A percentile compares a stretch with the other conserved stretches of the same genome.
phyloP scores from a whole-genome alignment of 1,284 basidiomycete species.

The Irpex rosettiformis region DNA sequence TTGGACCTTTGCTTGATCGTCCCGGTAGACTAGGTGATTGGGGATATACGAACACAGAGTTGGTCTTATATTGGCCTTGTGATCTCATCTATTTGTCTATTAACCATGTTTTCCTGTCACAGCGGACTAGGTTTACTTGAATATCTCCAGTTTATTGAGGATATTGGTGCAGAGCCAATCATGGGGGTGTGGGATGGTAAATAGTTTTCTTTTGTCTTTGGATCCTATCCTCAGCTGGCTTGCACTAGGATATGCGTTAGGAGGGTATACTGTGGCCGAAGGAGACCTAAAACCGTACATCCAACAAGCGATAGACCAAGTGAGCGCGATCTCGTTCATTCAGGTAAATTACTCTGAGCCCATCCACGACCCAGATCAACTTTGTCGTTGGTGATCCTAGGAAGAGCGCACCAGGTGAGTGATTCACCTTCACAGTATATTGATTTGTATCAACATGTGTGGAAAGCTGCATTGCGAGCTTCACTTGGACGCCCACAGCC shows the following conservation, averaged over 20 bases:
- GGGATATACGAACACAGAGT: slow-evolving; percentile 69
- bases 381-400: slow-evolving; percentile 61
- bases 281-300: slow-evolving; percentile 56
- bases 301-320: slow-evolving; percentile 65
- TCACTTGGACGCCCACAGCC: slow-evolving; percentile 61
- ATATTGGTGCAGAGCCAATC: slow-evolving; percentile 59
- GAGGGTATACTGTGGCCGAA: slow-evolving; percentile 49
- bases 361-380: slow-evolving; percentile 53
- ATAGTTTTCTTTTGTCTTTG: slow-evolving; percentile 9
- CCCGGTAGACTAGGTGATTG: slow-evolving; percentile 60
- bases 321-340: too few relatives aligned
- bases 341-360: too few relatives aligned
- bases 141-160: slow-evolving; percentile 64
- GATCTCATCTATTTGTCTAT: not conserved
- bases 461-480: slow-evolving; percentile 61
- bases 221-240: not conserved
- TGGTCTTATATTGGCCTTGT: slow-evolving; percentile 32
- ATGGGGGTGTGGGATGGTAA: slow-evolving; percentile 68
- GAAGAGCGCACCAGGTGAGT: slow-evolving; percentile 43
- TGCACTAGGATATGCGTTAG: slow-evolving; percentile 49
- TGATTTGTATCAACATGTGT: too few relatives aligned
- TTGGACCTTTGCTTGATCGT: slow-evolving; percentile 45
- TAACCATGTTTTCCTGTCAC: not conserved
- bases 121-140: slow-evolving; percentile 66
- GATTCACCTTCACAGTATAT: too few relatives aligned